Evolutionary conservation across 2,329 filamentous ascomycete species (phyloP).

Genomic region (Chrysoporthe puriensis): DNA sequence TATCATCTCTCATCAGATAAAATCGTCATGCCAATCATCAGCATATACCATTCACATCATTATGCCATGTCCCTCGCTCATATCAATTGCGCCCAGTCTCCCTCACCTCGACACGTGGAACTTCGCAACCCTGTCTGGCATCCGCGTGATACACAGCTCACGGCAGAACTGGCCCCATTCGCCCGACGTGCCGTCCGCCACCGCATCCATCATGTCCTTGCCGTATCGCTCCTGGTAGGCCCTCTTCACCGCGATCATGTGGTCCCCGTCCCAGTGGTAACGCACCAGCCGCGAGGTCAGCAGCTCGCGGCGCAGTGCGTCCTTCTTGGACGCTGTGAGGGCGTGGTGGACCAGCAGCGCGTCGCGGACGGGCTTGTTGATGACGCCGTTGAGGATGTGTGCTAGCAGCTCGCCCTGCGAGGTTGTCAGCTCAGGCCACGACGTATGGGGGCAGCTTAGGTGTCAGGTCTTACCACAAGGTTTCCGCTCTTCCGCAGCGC

Average conservation of each 20-base stretch:
- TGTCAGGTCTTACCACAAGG: slow-evolving; percentile 72
- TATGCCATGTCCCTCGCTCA: slow-evolving; percentile 22
- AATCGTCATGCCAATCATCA: neutral
- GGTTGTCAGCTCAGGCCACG: slow-evolving; percentile 16
- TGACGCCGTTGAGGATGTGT: slow-evolving; percentile 94
- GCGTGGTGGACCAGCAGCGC: slow-evolving; percentile 90
- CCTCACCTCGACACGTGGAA: slow-evolving; percentile 36
- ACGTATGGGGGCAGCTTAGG: neutral
- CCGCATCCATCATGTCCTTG: slow-evolving; percentile 73
- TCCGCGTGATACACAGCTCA: slow-evolving; percentile 66
- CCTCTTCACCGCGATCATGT: slow-evolving; percentile 77
- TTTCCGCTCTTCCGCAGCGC: slow-evolving; percentile 89
- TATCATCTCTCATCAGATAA: neutral
- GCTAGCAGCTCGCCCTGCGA: slow-evolving; percentile 86
- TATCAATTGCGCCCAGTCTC: neutral
- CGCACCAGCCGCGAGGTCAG: slow-evolving; percentile 86
- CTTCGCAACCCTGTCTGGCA: slow-evolving; percentile 61
- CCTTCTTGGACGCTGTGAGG: slow-evolving; percentile 72
- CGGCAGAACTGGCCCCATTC: slow-evolving; percentile 80
- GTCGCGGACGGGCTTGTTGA: slow-evolving; percentile 93
- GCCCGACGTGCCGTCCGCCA: slow-evolving; percentile 75
- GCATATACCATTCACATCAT: neutral
- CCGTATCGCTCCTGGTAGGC: slow-evolving; percentile 82
- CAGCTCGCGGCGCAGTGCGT: slow-evolving; percentile 77
- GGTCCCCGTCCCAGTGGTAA: slow-evolving; percentile 87